These are phyloP conservation scores for Trichophyton equinum DNA, from an alignment of 2,329 filamentous ascomycete species.

Conservation along the genomic window DNA sequence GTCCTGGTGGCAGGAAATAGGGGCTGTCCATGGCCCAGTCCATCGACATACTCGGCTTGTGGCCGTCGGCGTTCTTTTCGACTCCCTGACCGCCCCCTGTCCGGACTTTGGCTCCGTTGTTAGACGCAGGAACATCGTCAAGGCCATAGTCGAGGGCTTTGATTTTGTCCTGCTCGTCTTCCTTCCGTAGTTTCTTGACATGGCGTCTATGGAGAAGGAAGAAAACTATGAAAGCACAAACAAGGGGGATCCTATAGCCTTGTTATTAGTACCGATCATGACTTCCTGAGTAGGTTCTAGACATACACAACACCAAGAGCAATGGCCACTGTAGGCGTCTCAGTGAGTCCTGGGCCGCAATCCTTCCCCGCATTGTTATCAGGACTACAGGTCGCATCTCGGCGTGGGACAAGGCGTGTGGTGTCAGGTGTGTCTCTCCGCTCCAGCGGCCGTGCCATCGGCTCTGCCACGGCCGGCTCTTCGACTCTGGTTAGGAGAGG, in stretches of 20 bases:
- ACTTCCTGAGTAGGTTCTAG: not conserved
- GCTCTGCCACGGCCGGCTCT: not conserved
- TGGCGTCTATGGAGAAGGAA: constrained; percentile 70
- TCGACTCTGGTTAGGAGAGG: not conserved
- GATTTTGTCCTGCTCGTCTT: constrained; percentile 78
- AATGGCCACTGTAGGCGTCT: constrained; percentile 52
- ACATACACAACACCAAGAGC: constrained; percentile 59
- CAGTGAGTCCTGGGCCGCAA: constrained; percentile 46
- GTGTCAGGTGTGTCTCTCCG: not conserved
- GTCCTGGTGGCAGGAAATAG: constrained; percentile 77
- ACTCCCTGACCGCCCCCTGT: not conserved
- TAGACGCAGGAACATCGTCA: constrained; percentile 37
- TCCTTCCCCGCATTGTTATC: constrained; percentile 30
- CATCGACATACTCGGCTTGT: constrained; percentile 43
- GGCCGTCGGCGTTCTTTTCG: constrained; percentile 25
- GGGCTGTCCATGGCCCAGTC: constrained; percentile 58
- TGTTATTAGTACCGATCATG: constrained; percentile 16
- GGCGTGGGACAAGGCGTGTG: constrained; percentile 6
- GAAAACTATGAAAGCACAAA: constrained; percentile 53
- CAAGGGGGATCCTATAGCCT: constrained; percentile 58
- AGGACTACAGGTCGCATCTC: constrained; percentile 14
- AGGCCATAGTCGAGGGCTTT: constrained; percentile 88
- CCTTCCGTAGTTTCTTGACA: constrained; percentile 54
- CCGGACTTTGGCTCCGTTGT: constrained; percentile 44
- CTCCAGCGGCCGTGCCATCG: not conserved